A percentile compares a stretch with the other conserved stretches of the same genome.
Conservation (phyloP, 129 eudicot genomes). For the Chrysanthemum makinoi region DNA sequence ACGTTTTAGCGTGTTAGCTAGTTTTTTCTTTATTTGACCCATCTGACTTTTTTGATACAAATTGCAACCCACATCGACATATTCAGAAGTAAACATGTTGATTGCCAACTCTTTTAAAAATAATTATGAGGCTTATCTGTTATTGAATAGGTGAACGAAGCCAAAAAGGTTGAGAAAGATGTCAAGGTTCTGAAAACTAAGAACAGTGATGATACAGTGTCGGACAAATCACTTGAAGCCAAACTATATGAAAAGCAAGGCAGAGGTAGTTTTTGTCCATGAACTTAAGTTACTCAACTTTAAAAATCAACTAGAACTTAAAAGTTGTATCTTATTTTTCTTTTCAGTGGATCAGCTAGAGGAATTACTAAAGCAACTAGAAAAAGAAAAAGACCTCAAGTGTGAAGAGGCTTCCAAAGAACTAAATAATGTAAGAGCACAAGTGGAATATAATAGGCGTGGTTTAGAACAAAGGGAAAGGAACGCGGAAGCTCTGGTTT, state of each 20-base stretch:
- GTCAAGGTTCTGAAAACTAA: slow-evolving; percentile 69
- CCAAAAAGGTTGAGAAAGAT: slow-evolving; percentile 76
- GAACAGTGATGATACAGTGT: slow-evolving; percentile 55
- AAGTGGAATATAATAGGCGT: slow-evolving; percentile 58
- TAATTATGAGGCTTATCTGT: background rate
- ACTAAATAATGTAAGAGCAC: slow-evolving; percentile 59
- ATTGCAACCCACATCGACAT: background rate
- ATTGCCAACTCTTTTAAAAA: too few relatives aligned
- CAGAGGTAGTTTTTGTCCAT: slow-evolving; percentile 51
- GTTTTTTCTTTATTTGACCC: background rate
- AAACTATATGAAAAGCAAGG: slow-evolving; percentile 71
- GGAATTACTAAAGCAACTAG: slow-evolving; percentile 55
- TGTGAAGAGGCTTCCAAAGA: slow-evolving; percentile 60
- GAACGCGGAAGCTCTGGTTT: slow-evolving; percentile 53
- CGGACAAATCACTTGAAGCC: slow-evolving; percentile 78
- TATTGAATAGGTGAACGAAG: slow-evolving; percentile 56
- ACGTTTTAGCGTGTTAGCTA: background rate
- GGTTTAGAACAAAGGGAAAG: slow-evolving; percentile 51
- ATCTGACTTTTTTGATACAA: background rate
- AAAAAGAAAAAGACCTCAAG: slow-evolving; percentile 57
- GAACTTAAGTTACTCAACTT: background rate
- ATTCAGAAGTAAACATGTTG: too few relatives aligned
- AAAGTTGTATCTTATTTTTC: too few relatives aligned
- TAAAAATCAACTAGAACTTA: background rate
- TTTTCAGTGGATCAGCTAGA: slow-evolving; percentile 55